Conservation (phyloP, 371 early-diverging fungal genomes). For the Mucor mucedo region DNA sequence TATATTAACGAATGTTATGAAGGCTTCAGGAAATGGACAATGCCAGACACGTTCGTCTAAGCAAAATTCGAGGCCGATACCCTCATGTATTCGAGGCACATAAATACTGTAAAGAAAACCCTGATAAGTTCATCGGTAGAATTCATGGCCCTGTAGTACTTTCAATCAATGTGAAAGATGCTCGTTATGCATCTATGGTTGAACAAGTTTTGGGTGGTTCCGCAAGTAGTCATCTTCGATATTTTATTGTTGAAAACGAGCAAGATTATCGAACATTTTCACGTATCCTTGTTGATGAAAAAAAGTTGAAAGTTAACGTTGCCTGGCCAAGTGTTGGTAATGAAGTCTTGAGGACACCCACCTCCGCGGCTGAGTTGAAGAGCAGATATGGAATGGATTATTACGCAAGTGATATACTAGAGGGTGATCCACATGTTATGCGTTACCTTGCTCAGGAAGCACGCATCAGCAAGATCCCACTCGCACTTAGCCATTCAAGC, state of each 20-base stretch:
- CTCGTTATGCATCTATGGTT: slow-evolving; percentile 62
- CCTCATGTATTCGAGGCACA: slow-evolving; percentile 63
- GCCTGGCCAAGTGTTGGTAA: slow-evolving; percentile 53
- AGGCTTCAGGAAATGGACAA: slow-evolving; percentile 65
- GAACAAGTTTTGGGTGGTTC: slow-evolving; percentile 61
- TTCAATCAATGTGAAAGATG: slow-evolving; percentile 69
- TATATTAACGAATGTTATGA: neutral
- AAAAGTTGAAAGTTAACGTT: slow-evolving; percentile 63
- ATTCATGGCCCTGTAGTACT: slow-evolving; percentile 80
- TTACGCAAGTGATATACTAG: slow-evolving; percentile 75
- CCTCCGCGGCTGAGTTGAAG: slow-evolving; percentile 40
- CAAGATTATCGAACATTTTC: slow-evolving; percentile 79
- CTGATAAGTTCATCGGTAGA: slow-evolving; percentile 62
- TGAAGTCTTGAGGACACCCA: slow-evolving; percentile 43
- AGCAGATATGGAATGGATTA: slow-evolving; percentile 71
- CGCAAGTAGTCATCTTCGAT: slow-evolving; percentile 44
- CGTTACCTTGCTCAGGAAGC: slow-evolving; percentile 67
- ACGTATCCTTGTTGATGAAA: slow-evolving; percentile 62
- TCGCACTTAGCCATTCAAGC: slow-evolving; percentile 47
- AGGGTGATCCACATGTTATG: slow-evolving; percentile 72
- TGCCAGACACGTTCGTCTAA: slow-evolving; percentile 51
- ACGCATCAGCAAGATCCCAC: slow-evolving; percentile 66
- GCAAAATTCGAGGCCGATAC: slow-evolving; percentile 45
- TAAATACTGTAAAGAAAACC: slow-evolving; percentile 70
- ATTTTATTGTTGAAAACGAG: slow-evolving; percentile 77